phyloP scores from a whole-genome alignment of 371 early-diverging fungal genomes.

The Coemansia linderi region DNA sequence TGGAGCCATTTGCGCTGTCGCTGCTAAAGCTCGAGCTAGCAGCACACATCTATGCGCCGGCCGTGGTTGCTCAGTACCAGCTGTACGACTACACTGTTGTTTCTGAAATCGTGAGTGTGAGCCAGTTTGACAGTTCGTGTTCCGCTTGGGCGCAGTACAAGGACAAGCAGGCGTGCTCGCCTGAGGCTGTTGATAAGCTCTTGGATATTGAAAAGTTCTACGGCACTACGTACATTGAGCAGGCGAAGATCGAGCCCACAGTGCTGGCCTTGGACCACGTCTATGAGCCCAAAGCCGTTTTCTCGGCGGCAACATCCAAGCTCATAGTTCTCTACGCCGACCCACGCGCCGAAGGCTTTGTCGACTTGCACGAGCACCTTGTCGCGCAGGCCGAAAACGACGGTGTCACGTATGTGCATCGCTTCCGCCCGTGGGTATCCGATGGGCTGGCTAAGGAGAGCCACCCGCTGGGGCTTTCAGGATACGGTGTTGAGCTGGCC shows the following conservation, averaged over 20 bases:
- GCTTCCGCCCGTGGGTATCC: constrained; percentile 55
- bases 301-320: not conserved
- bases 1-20: constrained; percentile 44
- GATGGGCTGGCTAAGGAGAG: constrained; percentile 6
- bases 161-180: constrained; percentile 65
- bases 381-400: constrained; percentile 25
- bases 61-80: constrained; percentile 77
- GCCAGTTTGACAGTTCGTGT: constrained; percentile 61
- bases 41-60: constrained; percentile 72
- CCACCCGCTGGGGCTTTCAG: constrained; percentile 64
- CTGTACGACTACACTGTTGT: constrained; percentile 67
- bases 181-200: constrained; percentile 54
- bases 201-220: constrained; percentile 51
- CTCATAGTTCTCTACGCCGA: constrained; percentile 51
- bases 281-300: constrained; percentile 7
- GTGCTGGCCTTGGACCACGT: constrained; percentile 46
- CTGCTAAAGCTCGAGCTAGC: constrained; percentile 62
- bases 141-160: constrained; percentile 72
- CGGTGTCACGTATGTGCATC: constrained; percentile 51
- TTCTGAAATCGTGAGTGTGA: constrained; percentile 21
- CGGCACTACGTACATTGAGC: constrained; percentile 37
- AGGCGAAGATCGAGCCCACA: constrained; percentile 27
- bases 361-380: constrained; percentile 41
- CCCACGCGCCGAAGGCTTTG: constrained; percentile 35
- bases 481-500: constrained; percentile 90